Conservation (phyloP, 352 stramenopile species). For the Elongisporangium anandrum region DNA sequence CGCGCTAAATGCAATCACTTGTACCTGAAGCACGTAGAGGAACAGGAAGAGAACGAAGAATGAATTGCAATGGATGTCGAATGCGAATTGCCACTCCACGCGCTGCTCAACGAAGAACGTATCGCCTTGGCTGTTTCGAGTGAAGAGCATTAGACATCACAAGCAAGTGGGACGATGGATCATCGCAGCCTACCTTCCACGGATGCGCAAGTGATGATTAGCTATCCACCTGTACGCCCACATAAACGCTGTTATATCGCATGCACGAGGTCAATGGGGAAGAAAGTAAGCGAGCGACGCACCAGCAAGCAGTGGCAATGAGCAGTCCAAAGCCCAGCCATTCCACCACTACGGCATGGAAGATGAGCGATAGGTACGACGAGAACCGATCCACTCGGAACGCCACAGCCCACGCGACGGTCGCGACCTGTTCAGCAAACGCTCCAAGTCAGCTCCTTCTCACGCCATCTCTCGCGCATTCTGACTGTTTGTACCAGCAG, state of each 20-base stretch:
- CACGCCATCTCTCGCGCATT: not conserved
- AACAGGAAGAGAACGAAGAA: conserved; percentile 97
- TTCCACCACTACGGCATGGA: conserved; percentile 78
- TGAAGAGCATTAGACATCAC: not conserved
- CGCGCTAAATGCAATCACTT: conserved; percentile 1
- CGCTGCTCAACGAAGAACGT: conserved; percentile 93
- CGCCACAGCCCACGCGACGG: conserved; percentile 73
- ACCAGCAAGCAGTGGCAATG: conserved; percentile 64
- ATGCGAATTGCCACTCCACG: conserved; percentile 99
- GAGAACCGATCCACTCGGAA: conserved; percentile 53
- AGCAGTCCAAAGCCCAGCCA: conserved; percentile 75
- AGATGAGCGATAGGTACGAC: conserved; percentile 58
- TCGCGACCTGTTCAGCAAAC: conserved; percentile 27
- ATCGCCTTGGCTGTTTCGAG: conserved; percentile 49
- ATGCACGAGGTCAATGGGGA: not conserved
- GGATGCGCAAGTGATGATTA: conserved; percentile 63
- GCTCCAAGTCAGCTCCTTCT: not conserved
- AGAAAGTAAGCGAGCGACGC: conserved; percentile 1
- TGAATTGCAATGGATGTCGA: conserved; percentile 99
- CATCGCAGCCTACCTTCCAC: conserved; percentile 41
- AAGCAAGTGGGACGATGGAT: not conserved
- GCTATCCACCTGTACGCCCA: conserved; percentile 40
- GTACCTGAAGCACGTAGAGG: conserved; percentile 91
- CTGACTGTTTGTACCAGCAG: conserved; percentile 42
- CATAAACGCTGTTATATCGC: not conserved